Percentiles rank a stretch among this genome's conserved stretches.
These are phyloP conservation scores for Kluyveromyces aestuarii DNA, from an alignment of 805 yeast genomes.

Conservation along the genomic window DNA sequence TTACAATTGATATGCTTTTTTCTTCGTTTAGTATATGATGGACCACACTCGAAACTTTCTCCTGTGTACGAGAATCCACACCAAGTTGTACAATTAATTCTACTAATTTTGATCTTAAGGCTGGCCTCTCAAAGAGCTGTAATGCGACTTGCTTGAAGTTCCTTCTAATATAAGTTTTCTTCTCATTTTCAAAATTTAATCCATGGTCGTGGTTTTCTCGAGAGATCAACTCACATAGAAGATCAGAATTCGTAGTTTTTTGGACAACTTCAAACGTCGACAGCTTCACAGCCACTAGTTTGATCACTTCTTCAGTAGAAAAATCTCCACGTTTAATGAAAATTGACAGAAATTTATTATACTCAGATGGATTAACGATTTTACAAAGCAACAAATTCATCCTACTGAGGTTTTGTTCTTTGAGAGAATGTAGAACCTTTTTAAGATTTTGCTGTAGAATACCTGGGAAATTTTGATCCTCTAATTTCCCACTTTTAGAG, in stretches of 20 bases:
- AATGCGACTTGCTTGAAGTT: conserved; percentile 10
- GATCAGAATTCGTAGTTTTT: conserved; percentile 15
- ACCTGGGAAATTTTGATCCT: conserved; percentile 17
- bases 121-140: neutral
- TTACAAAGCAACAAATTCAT: conserved; percentile 16
- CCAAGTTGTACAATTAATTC: conserved; percentile 16
- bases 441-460: conserved; percentile 24
- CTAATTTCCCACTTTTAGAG: neutral
- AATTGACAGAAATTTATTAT: conserved; percentile 25
- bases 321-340: conserved; percentile 24
- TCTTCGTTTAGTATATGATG: conserved; percentile 9
- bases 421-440: conserved; percentile 7
- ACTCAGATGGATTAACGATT: conserved; percentile 17
- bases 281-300: conserved; percentile 20
- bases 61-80: conserved; percentile 9
- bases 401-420: conserved; percentile 7
- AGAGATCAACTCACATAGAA: conserved; percentile 10
- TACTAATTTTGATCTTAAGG: conserved; percentile 6
- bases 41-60: conserved; percentile 9
- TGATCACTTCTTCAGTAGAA: conserved; percentile 12
- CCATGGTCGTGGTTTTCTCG: conserved; percentile 5
- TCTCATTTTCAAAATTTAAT: conserved; percentile 15
- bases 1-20: neutral
- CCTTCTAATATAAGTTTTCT: conserved; percentile 14
- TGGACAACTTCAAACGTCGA: conserved; percentile 20